Percentiles rank a stretch among this genome's conserved stretches.
Evolutionary conservation across 2,329 filamentous ascomycete species (phyloP).

Genomic region (Clonostachys rhizophaga): DNA sequence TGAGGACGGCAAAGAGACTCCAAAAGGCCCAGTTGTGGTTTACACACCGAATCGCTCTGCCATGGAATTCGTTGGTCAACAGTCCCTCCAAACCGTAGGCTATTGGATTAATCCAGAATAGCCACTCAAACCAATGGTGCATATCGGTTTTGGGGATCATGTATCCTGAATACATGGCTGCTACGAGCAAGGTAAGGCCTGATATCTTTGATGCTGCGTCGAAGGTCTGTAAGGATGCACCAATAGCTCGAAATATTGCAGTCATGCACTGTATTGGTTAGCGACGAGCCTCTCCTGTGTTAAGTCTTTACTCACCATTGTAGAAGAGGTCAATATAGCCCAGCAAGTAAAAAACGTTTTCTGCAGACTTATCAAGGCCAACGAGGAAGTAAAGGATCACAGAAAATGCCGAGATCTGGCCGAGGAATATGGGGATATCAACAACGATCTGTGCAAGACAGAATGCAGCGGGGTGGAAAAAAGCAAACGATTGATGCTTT

Average conservation of each 20-base stretch:
- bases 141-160: constrained; percentile 47
- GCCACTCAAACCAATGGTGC: constrained; percentile 67
- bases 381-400: constrained; percentile 23
- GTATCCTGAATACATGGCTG: constrained; percentile 59
- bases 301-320: too few species aligned
- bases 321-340: too few species aligned
- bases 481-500: constrained; percentile 22
- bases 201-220: constrained; percentile 50
- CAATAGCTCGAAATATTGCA: constrained; percentile 72
- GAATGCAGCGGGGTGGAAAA: constrained; percentile 21
- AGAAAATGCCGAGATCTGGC: constrained; percentile 48
- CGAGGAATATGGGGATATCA: constrained; percentile 38
- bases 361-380: too few species aligned
- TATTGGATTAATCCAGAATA: constrained; percentile 59
- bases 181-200: constrained; percentile 50
- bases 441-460: constrained; percentile 29
- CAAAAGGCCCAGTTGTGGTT: constrained; percentile 23
- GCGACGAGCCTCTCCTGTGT: too few species aligned
- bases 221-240: constrained; percentile 62
- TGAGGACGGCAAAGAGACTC: constrained; percentile 53
- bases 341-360: too few species aligned
- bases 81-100: constrained; percentile 62
- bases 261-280: constrained; percentile 44
- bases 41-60: constrained; percentile 52
- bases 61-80: constrained; percentile 47